Evolutionary conservation across 768 basidiomycete genomes (phyloP).

Genomic region (Leccinum truebloodii): DNA sequence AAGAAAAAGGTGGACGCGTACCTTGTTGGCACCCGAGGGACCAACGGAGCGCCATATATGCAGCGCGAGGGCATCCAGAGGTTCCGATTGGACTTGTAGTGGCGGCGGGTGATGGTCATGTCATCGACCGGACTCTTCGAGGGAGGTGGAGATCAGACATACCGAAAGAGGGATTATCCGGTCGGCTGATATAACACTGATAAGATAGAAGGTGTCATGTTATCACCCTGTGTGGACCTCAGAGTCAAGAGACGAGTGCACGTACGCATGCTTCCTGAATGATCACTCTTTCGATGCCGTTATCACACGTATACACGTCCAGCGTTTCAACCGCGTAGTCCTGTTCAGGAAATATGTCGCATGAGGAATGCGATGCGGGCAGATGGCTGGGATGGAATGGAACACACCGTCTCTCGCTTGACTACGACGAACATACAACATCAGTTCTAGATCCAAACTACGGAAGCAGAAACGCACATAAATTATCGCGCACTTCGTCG

Average conservation of each 20-base stretch:
- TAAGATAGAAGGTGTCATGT: neutral
- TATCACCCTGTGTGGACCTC: neutral
- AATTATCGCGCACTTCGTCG: constrained; percentile 74
- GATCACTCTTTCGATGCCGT: constrained; percentile 53
- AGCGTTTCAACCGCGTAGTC: constrained; percentile 84
- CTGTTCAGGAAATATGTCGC: constrained; percentile 35
- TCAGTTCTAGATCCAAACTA: neutral
- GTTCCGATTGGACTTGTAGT: constrained; percentile 68
- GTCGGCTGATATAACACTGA: constrained; percentile 83
- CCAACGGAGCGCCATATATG: constrained; percentile 75
- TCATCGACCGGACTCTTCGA: too few species aligned
- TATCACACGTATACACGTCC: constrained; percentile 63
- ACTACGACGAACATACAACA: constrained; percentile 41
- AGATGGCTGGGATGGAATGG: neutral
- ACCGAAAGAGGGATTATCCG: constrained; percentile 92
- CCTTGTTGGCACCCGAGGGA: constrained; percentile 90
- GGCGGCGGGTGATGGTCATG: constrained; percentile 28
- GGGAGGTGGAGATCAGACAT: constrained; percentile 17
- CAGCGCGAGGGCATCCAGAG: constrained; percentile 61
- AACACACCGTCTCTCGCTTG: constrained; percentile 74
- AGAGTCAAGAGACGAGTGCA: neutral
- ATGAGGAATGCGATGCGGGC: neutral
- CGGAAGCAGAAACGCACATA: constrained; percentile 50
- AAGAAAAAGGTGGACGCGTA: constrained; percentile 22
- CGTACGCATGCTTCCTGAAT: constrained; percentile 37